Percentiles rank a stretch among this genome's conserved stretches.
Conservation (phyloP, 345 rosid species). For the Eucalyptus tenuipes region DNA sequence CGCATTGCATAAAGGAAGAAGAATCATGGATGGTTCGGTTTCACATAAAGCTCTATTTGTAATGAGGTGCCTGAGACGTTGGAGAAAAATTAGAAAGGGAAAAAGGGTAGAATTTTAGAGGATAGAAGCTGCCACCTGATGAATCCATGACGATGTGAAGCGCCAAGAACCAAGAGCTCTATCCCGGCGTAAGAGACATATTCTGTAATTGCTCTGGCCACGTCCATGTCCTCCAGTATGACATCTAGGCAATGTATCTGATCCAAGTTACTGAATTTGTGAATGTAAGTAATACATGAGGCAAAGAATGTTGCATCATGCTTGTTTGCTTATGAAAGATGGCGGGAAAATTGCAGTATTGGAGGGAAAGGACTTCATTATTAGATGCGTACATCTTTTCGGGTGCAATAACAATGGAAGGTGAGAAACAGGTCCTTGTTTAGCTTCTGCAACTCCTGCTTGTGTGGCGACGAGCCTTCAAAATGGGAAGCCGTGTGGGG, state of each 20-base stretch:
- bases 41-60: background rate
- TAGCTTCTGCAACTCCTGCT: conserved; percentile 30
- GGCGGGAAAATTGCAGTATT: background rate
- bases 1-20: background rate
- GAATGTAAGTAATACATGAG: background rate
- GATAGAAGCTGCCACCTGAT: conserved; percentile 30
- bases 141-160: conserved; percentile 57
- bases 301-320: background rate
- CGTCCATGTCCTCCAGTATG: conserved; percentile 51
- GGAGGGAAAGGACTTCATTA: background rate
- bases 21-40: background rate
- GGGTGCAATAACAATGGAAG: conserved; percentile 77
- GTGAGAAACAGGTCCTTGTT: conserved; percentile 54
- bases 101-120: background rate
- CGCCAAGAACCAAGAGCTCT: conserved; percentile 75
- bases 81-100: background rate
- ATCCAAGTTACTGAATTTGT: background rate
- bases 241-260: conserved; percentile 66
- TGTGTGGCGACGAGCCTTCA: background rate
- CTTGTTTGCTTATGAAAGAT: background rate
- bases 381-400: conserved; percentile 53
- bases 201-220: conserved; percentile 58
- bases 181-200: conserved; percentile 55
- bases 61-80: background rate
- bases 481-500: background rate